Evolutionary conservation across 2,329 filamentous ascomycete species (phyloP).

Genomic region (Exophiala aquamarina): DNA sequence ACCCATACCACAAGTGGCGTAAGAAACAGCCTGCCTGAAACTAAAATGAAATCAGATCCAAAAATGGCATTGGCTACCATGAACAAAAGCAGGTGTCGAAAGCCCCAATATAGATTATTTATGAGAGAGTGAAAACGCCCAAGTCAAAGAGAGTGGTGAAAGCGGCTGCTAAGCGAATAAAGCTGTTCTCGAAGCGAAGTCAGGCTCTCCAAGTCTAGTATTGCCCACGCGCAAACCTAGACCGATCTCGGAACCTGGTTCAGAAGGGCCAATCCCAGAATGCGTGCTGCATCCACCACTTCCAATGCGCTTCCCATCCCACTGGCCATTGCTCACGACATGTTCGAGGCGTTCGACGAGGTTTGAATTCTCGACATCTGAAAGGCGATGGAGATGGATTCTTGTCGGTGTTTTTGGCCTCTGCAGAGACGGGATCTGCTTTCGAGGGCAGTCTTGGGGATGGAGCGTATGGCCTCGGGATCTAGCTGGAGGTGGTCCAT

Average conservation of each 20-base stretch:
- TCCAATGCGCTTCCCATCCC: constrained; percentile 9
- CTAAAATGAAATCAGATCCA: too few species aligned
- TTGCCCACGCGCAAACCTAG: neutral
- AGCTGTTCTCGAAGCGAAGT: neutral
- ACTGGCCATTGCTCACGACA: constrained; percentile 9
- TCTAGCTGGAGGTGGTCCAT: too few species aligned
- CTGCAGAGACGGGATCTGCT: neutral
- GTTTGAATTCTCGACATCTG: neutral
- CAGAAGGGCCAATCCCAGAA: neutral
- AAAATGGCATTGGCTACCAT: too few species aligned
- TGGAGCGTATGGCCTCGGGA: too few species aligned
- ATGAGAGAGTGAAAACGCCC: too few species aligned
- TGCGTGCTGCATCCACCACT: neutral
- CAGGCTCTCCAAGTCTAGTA: neutral
- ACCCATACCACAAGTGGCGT: too few species aligned
- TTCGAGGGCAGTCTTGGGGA: too few species aligned
- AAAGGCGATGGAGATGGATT: neutral
- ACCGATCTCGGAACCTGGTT: neutral
- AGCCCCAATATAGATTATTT: too few species aligned
- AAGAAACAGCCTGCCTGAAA: too few species aligned
- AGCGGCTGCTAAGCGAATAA: too few species aligned
- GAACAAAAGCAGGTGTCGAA: too few species aligned
- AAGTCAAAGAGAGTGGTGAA: too few species aligned
- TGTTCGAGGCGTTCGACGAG: constrained; percentile 18
- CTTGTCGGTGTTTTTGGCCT: constrained; percentile 1